phyloP scores from a whole-genome alignment of 2,329 filamentous ascomycete genomes.

The Colletotrichum trifolii region DNA sequence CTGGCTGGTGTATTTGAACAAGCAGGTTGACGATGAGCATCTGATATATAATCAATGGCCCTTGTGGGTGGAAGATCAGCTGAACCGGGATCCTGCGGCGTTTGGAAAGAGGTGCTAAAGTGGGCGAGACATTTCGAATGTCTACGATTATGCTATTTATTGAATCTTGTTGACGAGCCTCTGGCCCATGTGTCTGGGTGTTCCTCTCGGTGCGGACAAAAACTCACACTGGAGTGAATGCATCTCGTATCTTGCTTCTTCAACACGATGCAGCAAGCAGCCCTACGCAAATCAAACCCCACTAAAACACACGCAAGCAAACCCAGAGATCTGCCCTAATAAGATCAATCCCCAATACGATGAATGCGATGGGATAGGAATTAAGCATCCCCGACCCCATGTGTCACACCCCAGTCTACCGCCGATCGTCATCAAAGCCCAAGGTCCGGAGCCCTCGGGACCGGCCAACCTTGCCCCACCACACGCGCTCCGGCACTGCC shows the following conservation, averaged over 20 bases:
- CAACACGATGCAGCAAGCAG: no score
- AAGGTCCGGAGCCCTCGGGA: not conserved
- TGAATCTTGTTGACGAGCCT: not conserved
- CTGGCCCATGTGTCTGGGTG: not conserved
- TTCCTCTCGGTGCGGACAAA: no score
- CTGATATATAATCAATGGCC: slow-evolving; percentile 63
- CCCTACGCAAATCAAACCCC: no score
- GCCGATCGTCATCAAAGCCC: slow-evolving; percentile 16
- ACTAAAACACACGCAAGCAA: no score
- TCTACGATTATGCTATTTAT: not conserved
- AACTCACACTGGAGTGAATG: no score
- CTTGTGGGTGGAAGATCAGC: slow-evolving; percentile 63
- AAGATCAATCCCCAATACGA: not conserved
- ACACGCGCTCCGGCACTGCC: slow-evolving; percentile 5
- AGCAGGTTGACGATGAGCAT: slow-evolving; percentile 57
- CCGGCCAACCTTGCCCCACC: slow-evolving; percentile 11
- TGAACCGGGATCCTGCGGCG: slow-evolving; percentile 56
- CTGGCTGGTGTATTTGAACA: slow-evolving; percentile 64
- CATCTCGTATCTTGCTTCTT: no score
- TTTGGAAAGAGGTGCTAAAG: slow-evolving; percentile 52
- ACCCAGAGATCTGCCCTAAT: no score
- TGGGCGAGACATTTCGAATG: no score
- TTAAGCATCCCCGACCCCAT: slow-evolving; percentile 3
- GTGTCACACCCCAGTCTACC: not conserved
- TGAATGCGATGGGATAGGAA: not conserved